Evolutionary conservation across 257 asterid genomes (phyloP).

Genomic region (Solanum dulcamara): DNA sequence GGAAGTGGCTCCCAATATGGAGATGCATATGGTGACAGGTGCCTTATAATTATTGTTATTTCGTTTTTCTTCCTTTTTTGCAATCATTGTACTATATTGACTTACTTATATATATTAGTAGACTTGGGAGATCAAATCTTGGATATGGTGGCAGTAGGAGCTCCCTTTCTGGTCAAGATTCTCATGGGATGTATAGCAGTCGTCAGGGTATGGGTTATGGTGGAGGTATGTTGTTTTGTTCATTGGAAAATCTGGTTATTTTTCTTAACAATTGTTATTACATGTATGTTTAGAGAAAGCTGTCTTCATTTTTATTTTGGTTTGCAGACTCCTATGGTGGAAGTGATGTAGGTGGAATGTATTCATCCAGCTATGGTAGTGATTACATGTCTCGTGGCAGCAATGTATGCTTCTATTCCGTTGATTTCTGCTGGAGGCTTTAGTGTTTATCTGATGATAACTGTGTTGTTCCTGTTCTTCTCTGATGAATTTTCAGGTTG

Average conservation of each 20-base stretch:
- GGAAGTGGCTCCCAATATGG: slow-evolving; percentile 69
- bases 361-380: slow-evolving; percentile 68
- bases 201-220: slow-evolving; percentile 76
- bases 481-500: background rate
- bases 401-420: slow-evolving; percentile 42
- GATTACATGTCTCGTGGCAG: slow-evolving; percentile 74
- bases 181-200: slow-evolving; percentile 64
- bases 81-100: background rate
- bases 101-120: slow-evolving; percentile 1
- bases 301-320: background rate
- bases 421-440: background rate
- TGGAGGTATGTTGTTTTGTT: slow-evolving; percentile 45
- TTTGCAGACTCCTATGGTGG: slow-evolving; percentile 63
- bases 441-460: background rate
- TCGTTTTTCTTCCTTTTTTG: background rate
- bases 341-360: slow-evolving; percentile 70
- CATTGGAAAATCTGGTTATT: background rate
- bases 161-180: slow-evolving; percentile 66
- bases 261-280: background rate
- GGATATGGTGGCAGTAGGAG: slow-evolving; percentile 74
- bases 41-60: background rate
- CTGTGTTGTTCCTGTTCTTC: slow-evolving; percentile 80
- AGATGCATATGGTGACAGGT: slow-evolving; percentile 79
- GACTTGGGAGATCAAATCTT: slow-evolving; percentile 75
- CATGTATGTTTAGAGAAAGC: background rate